Evolutionary conservation across 768 basidiomycete genomes (phyloP), one percentile per base, ranked within the genome.

Genomic region (Sarcodon sp.): DNA sequence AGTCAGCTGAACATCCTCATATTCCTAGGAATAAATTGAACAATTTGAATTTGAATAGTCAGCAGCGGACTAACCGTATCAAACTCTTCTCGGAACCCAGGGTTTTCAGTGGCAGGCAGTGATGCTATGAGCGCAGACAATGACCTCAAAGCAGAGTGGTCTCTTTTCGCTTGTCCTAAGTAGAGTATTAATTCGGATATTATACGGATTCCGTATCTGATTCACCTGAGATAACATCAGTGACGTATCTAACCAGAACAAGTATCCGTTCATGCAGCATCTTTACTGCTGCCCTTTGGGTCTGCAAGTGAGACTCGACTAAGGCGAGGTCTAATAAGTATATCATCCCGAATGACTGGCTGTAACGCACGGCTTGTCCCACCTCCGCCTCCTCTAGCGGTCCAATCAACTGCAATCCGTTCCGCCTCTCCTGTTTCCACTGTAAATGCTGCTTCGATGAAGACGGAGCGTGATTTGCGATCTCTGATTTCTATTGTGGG

Each of bases 381-480:
- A 53, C 80, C 85, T 31, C 79, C 86, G 44, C 89, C 87, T 7
- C 87, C 87, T 61, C 81, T 79, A 21, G 88, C 86, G 3, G 88
- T 88, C 76, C 90, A 94, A 61, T 98, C 94, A 0, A 99, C 96
- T 6, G 96, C 96, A 53, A 99, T 97, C 35, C 96, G 81, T 62
- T 99, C 96, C 12, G 96, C 96, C 66, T 99, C 96, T 33, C 94
- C 96, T 0, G 94, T 97, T 64, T 97, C 94, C 13, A 99, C 84
- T 45, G 77, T 83, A 66, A 83, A 98, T 3, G 83, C 69, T 1
- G 83, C 87, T 57, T 90, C 85, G 41, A 94, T 79, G 57, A 87
- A 94, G 9, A 84, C 81, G 1, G 80, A 77, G 47, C 83, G 79
- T 46, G 83, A 79, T 59, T 71, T 80, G 43, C 84, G 75, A 53